phyloP scores from a whole-genome alignment of 2,329 filamentous ascomycete genomes.

The Penicillium sp. region DNA sequence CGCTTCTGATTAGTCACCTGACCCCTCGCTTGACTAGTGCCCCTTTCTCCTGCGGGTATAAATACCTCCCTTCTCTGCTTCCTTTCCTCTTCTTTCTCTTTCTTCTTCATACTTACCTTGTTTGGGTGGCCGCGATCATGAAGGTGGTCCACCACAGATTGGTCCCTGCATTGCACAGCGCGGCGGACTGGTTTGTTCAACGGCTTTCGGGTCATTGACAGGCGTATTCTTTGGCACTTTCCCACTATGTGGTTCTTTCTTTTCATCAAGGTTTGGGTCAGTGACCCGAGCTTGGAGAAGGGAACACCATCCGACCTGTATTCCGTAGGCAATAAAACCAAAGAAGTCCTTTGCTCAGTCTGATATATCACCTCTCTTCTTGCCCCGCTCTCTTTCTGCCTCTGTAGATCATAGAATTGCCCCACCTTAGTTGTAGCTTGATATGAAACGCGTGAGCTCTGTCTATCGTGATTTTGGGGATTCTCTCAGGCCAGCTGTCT shows the following conservation, averaged over 20 bases:
- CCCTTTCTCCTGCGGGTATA: slow-evolving; percentile 25
- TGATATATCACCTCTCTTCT: not conserved
- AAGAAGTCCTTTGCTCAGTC: accelerated
- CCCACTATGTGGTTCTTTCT: slow-evolving; percentile 28
- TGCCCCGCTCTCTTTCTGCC: not conserved
- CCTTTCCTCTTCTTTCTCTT: slow-evolving; percentile 36
- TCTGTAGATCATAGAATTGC: not conserved
- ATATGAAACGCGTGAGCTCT: not conserved
- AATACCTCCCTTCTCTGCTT: slow-evolving; percentile 20
- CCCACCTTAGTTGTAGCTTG: not conserved
- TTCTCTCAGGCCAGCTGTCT: not conserved
- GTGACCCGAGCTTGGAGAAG: slow-evolving; percentile 36
- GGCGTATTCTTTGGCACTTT: slow-evolving; percentile 42
- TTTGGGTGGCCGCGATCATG: slow-evolving; percentile 50
- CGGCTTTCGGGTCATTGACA: slow-evolving; percentile 46
- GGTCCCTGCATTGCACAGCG: slow-evolving; percentile 60
- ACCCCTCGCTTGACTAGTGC: not conserved
- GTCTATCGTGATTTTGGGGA: not conserved
- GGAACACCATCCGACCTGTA: slow-evolving; percentile 3
- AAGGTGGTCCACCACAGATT: slow-evolving; percentile 47
- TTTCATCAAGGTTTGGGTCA: slow-evolving; percentile 37
- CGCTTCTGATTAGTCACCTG: slow-evolving; percentile 12
- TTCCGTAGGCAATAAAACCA: not conserved
- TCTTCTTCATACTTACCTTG: slow-evolving; percentile 55
- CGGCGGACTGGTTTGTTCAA: slow-evolving; percentile 52